A percentile compares a stretch with the other conserved stretches of the same genome.
Evolutionary conservation across 1,139 yeast genomes (phyloP).

Genomic region (Geotrichum citri-aurantii): DNA sequence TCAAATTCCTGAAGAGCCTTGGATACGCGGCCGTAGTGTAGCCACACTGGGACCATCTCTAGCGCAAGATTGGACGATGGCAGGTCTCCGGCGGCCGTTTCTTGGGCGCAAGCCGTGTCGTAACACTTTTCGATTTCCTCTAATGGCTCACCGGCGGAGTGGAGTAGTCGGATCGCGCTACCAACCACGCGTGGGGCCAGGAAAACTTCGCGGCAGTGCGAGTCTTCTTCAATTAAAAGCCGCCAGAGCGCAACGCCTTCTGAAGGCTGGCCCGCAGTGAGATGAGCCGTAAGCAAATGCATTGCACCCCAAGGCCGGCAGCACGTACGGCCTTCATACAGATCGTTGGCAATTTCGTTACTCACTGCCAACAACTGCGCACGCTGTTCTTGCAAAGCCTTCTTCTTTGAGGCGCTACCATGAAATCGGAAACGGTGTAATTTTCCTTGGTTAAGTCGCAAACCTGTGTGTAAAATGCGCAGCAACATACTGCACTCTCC

Average conservation of each 20-base stretch:
- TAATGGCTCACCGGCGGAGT: slow-evolving; percentile 52
- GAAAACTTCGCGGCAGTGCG: slow-evolving; percentile 1
- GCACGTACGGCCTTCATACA: slow-evolving; percentile 4
- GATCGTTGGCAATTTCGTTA: not conserved
- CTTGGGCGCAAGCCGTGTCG: slow-evolving; percentile 24
- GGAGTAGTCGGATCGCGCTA: slow-evolving; percentile 62
- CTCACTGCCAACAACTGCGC: not conserved
- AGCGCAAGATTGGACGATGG: not conserved
- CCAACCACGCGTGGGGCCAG: slow-evolving; percentile 59
- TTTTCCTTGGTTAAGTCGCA: not conserved
- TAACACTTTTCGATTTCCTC: slow-evolving; percentile 52
- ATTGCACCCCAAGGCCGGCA: slow-evolving; percentile 50
- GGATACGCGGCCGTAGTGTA: not conserved
- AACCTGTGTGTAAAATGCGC: not conserved
- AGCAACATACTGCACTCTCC: not conserved
- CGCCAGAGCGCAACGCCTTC: slow-evolving; percentile 52
- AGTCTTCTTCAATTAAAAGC: slow-evolving; percentile 17
- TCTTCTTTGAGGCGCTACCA: not conserved
- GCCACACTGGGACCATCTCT: not conserved
- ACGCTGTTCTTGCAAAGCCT: not conserved
- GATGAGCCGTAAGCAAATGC: slow-evolving; percentile 51
- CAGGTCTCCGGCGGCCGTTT: slow-evolving; percentile 21
- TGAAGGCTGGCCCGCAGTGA: slow-evolving; percentile 46
- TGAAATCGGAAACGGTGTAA: not conserved
- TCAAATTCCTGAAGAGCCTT: not conserved